These are phyloP conservation scores for Sergeia podlipaevii DNA, from an alignment of 208 protist species.

Conservation along the genomic window DNA sequence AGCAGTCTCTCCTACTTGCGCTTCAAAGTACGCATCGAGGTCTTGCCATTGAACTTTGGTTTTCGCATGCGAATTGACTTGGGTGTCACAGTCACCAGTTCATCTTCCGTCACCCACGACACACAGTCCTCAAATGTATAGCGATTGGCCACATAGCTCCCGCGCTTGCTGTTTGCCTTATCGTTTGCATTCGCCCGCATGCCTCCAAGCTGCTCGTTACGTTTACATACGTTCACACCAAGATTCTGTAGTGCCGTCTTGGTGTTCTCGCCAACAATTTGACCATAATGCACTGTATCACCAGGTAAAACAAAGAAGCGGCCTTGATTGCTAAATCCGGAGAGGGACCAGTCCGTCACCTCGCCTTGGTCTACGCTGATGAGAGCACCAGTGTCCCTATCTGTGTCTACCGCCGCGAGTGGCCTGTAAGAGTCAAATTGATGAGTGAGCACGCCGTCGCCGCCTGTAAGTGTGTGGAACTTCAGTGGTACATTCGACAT, in stretches of 20 bases:
- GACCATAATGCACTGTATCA: conserved; percentile 85
- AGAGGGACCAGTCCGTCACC: conserved; percentile 83
- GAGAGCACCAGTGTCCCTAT: conserved; percentile 81
- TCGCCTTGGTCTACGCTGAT: conserved; percentile 85
- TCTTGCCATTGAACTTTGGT: conserved; percentile 88
- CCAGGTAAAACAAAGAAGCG: conserved; percentile 88
- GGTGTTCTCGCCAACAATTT: conserved; percentile 90
- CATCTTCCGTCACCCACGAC: conserved; percentile 85
- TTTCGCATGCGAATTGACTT: conserved; percentile 91
- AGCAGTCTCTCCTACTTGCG: conserved; percentile 29
- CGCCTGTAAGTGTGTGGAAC: conserved; percentile 84
- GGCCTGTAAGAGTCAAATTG: conserved; percentile 84
- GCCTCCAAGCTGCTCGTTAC: conserved; percentile 88
- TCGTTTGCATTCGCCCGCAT: conserved; percentile 91
- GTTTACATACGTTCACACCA: conserved; percentile 87
- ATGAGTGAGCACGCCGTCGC: conserved; percentile 87
- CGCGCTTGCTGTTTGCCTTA: conserved; percentile 64
- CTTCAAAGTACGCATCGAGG: conserved; percentile 67
- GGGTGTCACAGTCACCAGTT: conserved; percentile 90
- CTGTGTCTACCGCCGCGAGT: conserved; percentile 52
- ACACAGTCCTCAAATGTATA: conserved; percentile 87
- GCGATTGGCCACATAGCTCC: conserved; percentile 48
- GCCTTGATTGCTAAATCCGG: conserved; percentile 65
- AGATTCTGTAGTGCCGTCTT: conserved; percentile 87
- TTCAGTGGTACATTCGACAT: conserved; percentile 81